A percentile compares a stretch with the other conserved stretches of the same genome.
Evolutionary conservation across 1,139 yeast genomes (phyloP).

Genomic region (Geotrichum australiense): DNA sequence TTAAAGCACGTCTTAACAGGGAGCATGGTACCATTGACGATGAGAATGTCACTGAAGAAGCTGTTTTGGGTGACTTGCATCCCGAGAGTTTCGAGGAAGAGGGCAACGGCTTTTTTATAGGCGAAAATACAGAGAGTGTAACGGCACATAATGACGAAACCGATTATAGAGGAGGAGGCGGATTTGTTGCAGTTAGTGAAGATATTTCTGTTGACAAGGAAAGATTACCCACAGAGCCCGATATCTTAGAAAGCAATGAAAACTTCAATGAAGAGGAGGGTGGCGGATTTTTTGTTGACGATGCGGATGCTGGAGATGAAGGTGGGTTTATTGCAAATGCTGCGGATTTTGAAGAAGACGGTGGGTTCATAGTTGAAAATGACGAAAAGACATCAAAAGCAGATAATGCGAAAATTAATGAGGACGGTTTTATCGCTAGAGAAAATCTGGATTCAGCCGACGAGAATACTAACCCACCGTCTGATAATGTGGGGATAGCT

Average conservation of each 20-base stretch:
- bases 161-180: not conserved
- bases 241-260: too few species aligned
- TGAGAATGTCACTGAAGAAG: too few species aligned
- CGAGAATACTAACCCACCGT: too few species aligned
- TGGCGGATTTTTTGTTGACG: constrained; percentile 16
- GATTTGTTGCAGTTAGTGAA: not conserved
- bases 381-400: too few species aligned
- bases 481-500: too few species aligned
- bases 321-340: not conserved
- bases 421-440: too few species aligned
- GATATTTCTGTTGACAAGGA: not conserved
- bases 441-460: too few species aligned
- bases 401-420: too few species aligned
- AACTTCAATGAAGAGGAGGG: constrained; percentile 15
- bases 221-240: too few species aligned
- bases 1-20: constrained; percentile 56
- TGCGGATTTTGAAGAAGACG: constrained; percentile 12
- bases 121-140: not conserved
- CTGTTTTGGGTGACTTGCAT: too few species aligned
- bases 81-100: too few species aligned
- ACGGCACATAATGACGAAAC: not conserved
- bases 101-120: too few species aligned
- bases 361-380: constrained; percentile 18
- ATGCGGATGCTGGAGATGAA: not conserved
- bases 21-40: constrained; percentile 53